A percentile compares a stretch with the other conserved stretches of the same genome.
Evolutionary conservation across 2,329 filamentous ascomycete genomes (phyloP).

Genomic region (Colletotrichum graminicola): DNA sequence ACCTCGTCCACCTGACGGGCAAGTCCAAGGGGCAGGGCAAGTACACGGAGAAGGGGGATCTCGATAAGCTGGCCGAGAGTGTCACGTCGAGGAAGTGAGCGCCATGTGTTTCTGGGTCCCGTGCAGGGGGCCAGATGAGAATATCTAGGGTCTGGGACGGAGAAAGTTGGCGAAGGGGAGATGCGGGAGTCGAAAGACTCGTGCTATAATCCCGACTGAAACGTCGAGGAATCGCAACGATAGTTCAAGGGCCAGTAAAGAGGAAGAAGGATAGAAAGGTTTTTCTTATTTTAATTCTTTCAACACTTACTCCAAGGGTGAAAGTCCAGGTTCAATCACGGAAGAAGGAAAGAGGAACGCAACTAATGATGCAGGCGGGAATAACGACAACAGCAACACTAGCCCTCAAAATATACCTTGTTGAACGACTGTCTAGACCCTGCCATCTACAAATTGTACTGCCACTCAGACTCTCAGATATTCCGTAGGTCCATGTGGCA

Average conservation of each 20-base stretch:
- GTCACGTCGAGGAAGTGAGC: conserved; percentile 13
- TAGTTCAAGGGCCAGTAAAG: too few species aligned
- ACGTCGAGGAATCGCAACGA: neutral
- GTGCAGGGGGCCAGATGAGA: neutral
- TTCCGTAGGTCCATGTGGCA: too few species aligned
- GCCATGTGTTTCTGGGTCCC: neutral
- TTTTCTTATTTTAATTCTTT: too few species aligned
- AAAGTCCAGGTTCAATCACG: too few species aligned
- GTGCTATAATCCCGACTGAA: neutral
- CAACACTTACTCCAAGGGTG: too few species aligned
- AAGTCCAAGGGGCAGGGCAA: conserved; percentile 21
- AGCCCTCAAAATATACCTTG: too few species aligned
- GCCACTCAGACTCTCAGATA: too few species aligned
- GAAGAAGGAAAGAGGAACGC: too few species aligned
- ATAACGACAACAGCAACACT: neutral
- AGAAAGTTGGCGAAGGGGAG: neutral
- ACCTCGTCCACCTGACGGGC: conserved; percentile 36
- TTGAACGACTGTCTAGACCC: too few species aligned
- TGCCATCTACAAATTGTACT: too few species aligned
- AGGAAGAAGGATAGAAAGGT: too few species aligned
- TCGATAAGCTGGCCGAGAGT: conserved; percentile 21
- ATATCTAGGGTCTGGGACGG: neutral
- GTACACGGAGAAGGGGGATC: neutral
- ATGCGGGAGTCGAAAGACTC: neutral
- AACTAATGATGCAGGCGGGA: too few species aligned